Base-by-base conservation (phyloP, 2,329 filamentous ascomycete genomes). In the Sclerotinia subarctica region DNA sequence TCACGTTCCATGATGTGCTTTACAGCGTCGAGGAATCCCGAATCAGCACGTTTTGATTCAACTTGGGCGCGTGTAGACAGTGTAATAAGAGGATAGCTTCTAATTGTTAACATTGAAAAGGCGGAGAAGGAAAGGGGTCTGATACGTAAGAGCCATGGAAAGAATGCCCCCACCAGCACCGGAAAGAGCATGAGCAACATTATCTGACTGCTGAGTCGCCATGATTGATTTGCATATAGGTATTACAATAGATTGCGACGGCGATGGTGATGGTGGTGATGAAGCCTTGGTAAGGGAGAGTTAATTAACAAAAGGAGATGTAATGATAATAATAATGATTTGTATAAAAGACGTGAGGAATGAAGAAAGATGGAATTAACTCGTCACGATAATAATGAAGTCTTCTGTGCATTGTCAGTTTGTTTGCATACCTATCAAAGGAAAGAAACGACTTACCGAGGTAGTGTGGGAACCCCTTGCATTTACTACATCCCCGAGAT, bases 1-100 rank as follows among this genome's bases (percentile, higher is more conserved):
- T 99, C 95, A 74, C 95, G 91, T 74, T 94, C 90, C 72, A 99
- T 86, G 78, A 99, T 98, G 75, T 89, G 88, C 74, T 89, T 88
- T 70, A 95, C 89, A 44, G 95, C 93, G 73, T 92, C 87, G 74
- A 93, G 84, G 75, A 95, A 95, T 69, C 90, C 90, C 38, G 92
- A 92, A 74, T 96, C 89, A 67, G 93, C 93, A 75, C 94, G 93
- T 81, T 92, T 95, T 69, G 95, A 97, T 81, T 99, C 95, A 79
- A 99, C 94, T 81, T 99, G 95, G 54, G 95, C 95, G 78, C 95
- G 91, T 46, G 95, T 99, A 29, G 95, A 99, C 72, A 99, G 90
- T 46, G 95, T 98, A 78, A 99, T 96, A 75, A 99, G 88, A 53
- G 95, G 95, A 80, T 98, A 98, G 73, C 92, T 95, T 67, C 64